Evolutionary conservation across 768 basidiomycete genomes (phyloP).

Genomic region (Termitomyces sp.): DNA sequence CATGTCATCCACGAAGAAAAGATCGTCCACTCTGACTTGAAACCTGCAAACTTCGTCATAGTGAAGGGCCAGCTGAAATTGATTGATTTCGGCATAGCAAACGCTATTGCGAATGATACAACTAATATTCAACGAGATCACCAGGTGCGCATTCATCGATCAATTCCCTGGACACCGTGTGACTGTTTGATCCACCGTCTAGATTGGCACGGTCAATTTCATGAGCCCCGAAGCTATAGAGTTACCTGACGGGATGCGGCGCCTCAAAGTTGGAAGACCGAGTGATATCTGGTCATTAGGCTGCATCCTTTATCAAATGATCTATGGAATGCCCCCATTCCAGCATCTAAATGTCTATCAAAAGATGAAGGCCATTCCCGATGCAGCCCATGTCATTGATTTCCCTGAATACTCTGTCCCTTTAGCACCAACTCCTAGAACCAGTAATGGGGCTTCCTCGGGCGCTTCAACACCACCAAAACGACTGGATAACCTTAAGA

Average conservation of each 20-base stretch:
- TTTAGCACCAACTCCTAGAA: conserved; percentile 33
- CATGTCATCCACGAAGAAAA: conserved; percentile 97
- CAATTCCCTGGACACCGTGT: neutral
- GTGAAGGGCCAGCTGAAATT: conserved; percentile 94
- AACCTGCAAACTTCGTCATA: conserved; percentile 97
- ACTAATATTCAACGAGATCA: conserved; percentile 97
- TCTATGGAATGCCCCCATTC: conserved; percentile 93
- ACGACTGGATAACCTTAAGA: conserved; percentile 64
- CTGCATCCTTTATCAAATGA: conserved; percentile 98
- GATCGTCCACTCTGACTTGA: conserved; percentile 97
- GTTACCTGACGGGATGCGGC: conserved; percentile 76
- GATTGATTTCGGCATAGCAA: conserved; percentile 99
- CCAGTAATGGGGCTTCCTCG: conserved; percentile 19
- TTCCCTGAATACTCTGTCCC: conserved; percentile 71
- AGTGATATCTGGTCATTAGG: conserved; percentile 98
- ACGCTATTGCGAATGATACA: conserved; percentile 97
- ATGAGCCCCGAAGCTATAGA: conserved; percentile 99
- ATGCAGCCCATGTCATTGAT: conserved; percentile 69
- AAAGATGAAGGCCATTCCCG: conserved; percentile 94
- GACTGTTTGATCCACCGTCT: conserved; percentile 5
- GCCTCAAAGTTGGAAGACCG: conserved; percentile 91
- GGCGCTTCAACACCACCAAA: conserved; percentile 37
- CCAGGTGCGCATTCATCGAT: conserved; percentile 48
- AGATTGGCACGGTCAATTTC: conserved; percentile 97
- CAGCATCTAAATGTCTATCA: conserved; percentile 75